Percentiles rank a stretch among this genome's conserved stretches.
These are phyloP conservation scores for Corchorus capsularis DNA, from an alignment of 345 rosid species.

Conservation along the genomic window DNA sequence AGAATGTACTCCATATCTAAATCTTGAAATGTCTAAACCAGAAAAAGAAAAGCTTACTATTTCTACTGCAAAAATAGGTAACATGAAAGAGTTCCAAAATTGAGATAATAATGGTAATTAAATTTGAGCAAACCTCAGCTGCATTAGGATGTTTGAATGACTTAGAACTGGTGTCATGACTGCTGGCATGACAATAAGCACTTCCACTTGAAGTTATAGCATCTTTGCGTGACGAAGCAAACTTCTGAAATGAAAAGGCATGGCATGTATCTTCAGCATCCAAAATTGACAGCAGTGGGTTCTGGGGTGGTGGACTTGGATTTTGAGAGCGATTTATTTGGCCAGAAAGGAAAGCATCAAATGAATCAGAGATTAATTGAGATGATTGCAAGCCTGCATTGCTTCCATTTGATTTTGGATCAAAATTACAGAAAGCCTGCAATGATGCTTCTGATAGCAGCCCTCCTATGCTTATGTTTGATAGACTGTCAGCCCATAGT, in stretches of 20 bases:
- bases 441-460: conserved; percentile 82
- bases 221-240: conserved; percentile 41
- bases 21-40: not conserved
- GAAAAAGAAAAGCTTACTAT: not conserved
- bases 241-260: conserved; percentile 63
- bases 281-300: conserved; percentile 60
- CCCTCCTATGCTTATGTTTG: conserved; percentile 80
- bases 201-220: conserved; percentile 31
- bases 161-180: conserved; percentile 33
- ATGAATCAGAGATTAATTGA: conserved; percentile 64
- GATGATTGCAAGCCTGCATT: conserved; percentile 44
- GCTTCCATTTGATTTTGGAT: conserved; percentile 40
- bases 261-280: conserved; percentile 97
- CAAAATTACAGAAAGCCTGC: conserved; percentile 38
- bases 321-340: conserved; percentile 42
- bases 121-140: conserved; percentile 41
- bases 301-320: conserved; percentile 37
- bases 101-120: conserved; percentile 10
- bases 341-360: conserved; percentile 65
- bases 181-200: conserved; percentile 26
- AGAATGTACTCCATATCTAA: not conserved
- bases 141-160: conserved; percentile 31
- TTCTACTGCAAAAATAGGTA: not conserved
- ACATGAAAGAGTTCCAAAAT: conserved; percentile 1
- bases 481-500: conserved; percentile 65